Evolutionary conservation across 495 filamentous ascomycete species (phyloP).

Genomic region (Acidiella bohemica): DNA sequence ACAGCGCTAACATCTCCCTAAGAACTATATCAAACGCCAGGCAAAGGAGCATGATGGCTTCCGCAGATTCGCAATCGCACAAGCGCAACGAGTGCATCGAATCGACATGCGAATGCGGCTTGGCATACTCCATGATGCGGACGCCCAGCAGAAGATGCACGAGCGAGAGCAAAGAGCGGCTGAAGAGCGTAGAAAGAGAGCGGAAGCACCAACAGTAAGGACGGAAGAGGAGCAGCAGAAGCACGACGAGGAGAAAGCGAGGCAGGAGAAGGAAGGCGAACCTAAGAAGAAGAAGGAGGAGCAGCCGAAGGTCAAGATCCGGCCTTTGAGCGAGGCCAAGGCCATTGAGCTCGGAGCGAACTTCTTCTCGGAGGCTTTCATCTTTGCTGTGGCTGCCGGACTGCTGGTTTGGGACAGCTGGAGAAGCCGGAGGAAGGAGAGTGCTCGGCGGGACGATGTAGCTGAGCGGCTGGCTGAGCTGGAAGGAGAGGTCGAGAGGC

Average conservation of each 20-base stretch:
- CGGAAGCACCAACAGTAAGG: conserved; percentile 64
- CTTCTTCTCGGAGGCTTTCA: conserved; percentile 81
- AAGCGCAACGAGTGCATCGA: conserved; percentile 80
- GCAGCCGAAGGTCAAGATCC: conserved; percentile 32
- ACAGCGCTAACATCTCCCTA: background rate
- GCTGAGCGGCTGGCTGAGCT: conserved; percentile 47
- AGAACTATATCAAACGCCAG: conserved; percentile 91
- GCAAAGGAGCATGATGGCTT: conserved; percentile 90
- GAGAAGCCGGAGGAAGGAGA: conserved; percentile 63
- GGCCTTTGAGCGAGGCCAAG: conserved; percentile 78
- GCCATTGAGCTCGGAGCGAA: conserved; percentile 94
- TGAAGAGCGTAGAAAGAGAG: conserved; percentile 40
- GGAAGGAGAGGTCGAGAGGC: conserved; percentile 41
- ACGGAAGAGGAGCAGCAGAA: conserved; percentile 58
- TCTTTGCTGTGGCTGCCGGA: conserved; percentile 65
- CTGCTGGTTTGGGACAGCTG: conserved; percentile 75
- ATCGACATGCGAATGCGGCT: conserved; percentile 88
- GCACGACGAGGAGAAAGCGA: conserved; percentile 24
- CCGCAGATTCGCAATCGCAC: conserved; percentile 52
- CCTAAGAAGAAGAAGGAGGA: conserved; percentile 29
- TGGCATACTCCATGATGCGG: conserved; percentile 66
- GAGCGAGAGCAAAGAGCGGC: conserved; percentile 35
- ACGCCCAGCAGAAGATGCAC: conserved; percentile 42
- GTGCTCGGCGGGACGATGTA: conserved; percentile 60
- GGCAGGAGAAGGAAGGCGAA: conserved; percentile 38